A percentile compares a stretch with the other conserved stretches of the same genome.
phyloP scores from a whole-genome alignment of 1,139 yeast species.

The Pichia cactophila region DNA sequence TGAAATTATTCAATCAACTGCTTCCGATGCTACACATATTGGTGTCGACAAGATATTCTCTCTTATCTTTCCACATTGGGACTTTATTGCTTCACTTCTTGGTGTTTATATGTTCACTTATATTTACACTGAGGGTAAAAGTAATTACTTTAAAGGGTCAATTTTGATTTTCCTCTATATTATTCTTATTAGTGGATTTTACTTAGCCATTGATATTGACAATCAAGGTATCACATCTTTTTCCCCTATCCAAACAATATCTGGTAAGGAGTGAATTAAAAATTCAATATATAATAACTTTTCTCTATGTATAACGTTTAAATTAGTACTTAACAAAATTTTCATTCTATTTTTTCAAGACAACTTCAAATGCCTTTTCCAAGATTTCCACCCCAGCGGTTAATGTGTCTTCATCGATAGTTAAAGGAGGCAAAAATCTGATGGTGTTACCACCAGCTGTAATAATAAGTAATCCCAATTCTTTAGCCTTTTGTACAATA shows the following conservation, averaged over 20 bases:
- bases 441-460: conserved; percentile 89
- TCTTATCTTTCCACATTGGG: conserved; percentile 93
- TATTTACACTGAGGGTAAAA: conserved; percentile 93
- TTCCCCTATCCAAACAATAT: not conserved
- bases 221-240: conserved; percentile 1
- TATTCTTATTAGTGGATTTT: conserved; percentile 77
- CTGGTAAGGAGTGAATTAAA: conserved; percentile 1
- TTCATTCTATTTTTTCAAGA: conserved; percentile 17
- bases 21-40: conserved; percentile 2
- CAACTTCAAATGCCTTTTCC: conserved; percentile 40
- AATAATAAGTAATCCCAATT: conserved; percentile 71
- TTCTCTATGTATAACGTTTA: not conserved
- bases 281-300: not conserved
- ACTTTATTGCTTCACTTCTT: conserved; percentile 74
- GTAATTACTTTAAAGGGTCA: conserved; percentile 92
- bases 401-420: conserved; percentile 63
- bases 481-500: conserved; percentile 62
- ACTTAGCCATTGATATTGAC: conserved; percentile 44
- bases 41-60: conserved; percentile 51
- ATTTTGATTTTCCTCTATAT: conserved; percentile 73
- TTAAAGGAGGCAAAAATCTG: conserved; percentile 87
- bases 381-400: conserved; percentile 65
- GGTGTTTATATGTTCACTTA: conserved; percentile 88
- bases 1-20: not conserved
- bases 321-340: too few relatives aligned